These are phyloP conservation scores for Xylariomycetidae sp. DNA, from an alignment of 2,329 filamentous ascomycete genomes.

Conservation along the genomic window DNA sequence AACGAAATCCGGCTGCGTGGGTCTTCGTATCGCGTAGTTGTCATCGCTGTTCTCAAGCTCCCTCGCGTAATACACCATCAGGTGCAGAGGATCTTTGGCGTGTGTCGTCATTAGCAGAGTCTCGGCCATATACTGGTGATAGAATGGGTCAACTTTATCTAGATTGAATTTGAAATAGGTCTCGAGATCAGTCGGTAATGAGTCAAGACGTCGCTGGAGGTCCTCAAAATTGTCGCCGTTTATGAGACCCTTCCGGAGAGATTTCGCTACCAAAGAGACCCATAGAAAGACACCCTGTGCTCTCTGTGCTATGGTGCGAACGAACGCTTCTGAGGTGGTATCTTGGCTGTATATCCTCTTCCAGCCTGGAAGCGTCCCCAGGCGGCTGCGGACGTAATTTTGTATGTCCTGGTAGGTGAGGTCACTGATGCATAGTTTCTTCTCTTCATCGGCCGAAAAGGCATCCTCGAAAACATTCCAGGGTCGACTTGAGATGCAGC, in stretches of 20 bases:
- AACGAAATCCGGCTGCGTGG: not conserved
- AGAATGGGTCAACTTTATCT: conserved; percentile 3
- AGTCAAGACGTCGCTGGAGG: conserved; percentile 7
- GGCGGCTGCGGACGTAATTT: not conserved
- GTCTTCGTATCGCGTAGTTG: conserved; percentile 41
- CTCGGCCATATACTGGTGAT: not conserved
- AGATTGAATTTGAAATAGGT: conserved; percentile 11
- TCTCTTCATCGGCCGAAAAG: not conserved
- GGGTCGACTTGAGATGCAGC: not conserved
- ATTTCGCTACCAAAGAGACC: conserved; percentile 21
- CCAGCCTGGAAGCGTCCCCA: not conserved
- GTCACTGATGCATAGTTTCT: not conserved
- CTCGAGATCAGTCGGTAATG: conserved; percentile 10
- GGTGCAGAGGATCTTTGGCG: not conserved
- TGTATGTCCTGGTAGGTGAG: not conserved
- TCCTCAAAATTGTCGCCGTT: conserved; percentile 8
- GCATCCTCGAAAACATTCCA: not conserved
- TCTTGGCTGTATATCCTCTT: not conserved
- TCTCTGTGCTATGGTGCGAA: conserved; percentile 15
- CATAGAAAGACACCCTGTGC: conserved; percentile 27
- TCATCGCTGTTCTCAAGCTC: conserved; percentile 22
- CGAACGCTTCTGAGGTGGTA: not conserved
- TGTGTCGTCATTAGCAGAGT: not conserved
- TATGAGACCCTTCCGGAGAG: conserved; percentile 15
- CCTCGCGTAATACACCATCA: not conserved